Evolutionary conservation across 2,329 filamentous ascomycete species (phyloP).

Genomic region (Hypoxylon sp.): DNA sequence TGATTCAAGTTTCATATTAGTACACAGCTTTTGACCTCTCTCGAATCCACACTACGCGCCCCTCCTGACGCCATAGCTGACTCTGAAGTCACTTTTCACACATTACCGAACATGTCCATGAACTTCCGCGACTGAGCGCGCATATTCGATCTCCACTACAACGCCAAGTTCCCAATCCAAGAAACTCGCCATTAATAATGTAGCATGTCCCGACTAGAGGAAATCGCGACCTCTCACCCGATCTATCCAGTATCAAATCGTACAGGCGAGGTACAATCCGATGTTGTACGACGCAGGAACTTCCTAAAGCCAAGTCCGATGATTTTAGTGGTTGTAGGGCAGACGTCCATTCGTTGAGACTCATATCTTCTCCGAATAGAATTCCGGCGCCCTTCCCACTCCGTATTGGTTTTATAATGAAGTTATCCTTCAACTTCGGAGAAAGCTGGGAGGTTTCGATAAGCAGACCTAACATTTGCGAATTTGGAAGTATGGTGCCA

Average conservation of each 20-base stretch:
- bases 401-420: constrained; percentile 10
- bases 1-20: too few relatives aligned
- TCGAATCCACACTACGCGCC: too few relatives aligned
- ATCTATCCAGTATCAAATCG: constrained; percentile 5
- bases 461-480: constrained; percentile 4
- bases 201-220: constrained; percentile 8
- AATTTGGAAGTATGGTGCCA: constrained; percentile 12
- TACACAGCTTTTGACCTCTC: too few relatives aligned
- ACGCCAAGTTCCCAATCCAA: constrained; percentile 16
- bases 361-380: constrained; percentile 12
- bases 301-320: neutral
- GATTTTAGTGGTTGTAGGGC: constrained; percentile 1
- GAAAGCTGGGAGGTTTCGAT: neutral
- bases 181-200: neutral
- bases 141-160: constrained; percentile 13
- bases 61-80: too few relatives aligned
- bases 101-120: constrained; percentile 16
- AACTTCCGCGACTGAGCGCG: neutral
- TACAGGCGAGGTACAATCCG: constrained; percentile 17
- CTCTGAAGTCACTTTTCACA: too few relatives aligned
- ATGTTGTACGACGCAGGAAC: constrained; percentile 1
- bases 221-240: constrained; percentile 10
- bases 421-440: neutral
- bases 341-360: constrained; percentile 4
- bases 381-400: constrained; percentile 15